A percentile compares a stretch with the other conserved stretches of the same genome.
Evolutionary conservation across 345 rosid genomes (phyloP).

Genomic region (Populus alba): DNA sequence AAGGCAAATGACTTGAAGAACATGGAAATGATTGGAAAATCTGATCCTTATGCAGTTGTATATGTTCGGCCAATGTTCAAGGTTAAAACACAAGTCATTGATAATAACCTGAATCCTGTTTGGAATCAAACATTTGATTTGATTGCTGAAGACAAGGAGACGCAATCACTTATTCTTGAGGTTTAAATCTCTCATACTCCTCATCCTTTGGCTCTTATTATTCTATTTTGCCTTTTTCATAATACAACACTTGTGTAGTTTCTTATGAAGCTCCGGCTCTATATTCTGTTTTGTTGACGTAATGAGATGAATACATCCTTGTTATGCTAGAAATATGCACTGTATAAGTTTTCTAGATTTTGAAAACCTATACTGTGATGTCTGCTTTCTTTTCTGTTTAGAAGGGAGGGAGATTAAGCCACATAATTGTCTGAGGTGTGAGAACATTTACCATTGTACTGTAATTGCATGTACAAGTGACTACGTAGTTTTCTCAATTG

Average conservation of each 20-base stretch:
- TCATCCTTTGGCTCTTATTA: slow-evolving; percentile 4
- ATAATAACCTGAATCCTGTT: slow-evolving; percentile 90
- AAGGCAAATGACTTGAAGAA: slow-evolving; percentile 91
- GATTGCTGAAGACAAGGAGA: slow-evolving; percentile 98
- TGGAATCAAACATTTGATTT: slow-evolving; percentile 84
- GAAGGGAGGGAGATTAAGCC: not conserved
- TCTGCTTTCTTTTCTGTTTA: not conserved
- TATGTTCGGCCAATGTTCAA: slow-evolving; percentile 78
- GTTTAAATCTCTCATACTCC: slow-evolving; percentile 31
- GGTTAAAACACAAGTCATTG: slow-evolving; percentile 74
- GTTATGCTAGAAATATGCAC: not conserved
- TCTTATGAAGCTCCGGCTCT: not conserved
- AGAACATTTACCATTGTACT: not conserved
- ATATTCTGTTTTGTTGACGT: not conserved
- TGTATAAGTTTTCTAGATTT: not conserved
- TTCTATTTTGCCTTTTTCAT: not conserved
- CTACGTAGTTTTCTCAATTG: not conserved
- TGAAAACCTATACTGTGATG: not conserved
- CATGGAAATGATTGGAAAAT: slow-evolving; percentile 97
- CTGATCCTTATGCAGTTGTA: slow-evolving; percentile 87
- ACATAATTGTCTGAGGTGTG: not conserved
- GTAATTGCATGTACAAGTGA: not conserved
- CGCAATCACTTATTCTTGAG: slow-evolving; percentile 77
- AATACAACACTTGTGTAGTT: not conserved
- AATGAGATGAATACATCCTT: not conserved